Evolutionary conservation across 305 asterid genomes (phyloP).

Genomic region (Euphrasia arctica): DNA sequence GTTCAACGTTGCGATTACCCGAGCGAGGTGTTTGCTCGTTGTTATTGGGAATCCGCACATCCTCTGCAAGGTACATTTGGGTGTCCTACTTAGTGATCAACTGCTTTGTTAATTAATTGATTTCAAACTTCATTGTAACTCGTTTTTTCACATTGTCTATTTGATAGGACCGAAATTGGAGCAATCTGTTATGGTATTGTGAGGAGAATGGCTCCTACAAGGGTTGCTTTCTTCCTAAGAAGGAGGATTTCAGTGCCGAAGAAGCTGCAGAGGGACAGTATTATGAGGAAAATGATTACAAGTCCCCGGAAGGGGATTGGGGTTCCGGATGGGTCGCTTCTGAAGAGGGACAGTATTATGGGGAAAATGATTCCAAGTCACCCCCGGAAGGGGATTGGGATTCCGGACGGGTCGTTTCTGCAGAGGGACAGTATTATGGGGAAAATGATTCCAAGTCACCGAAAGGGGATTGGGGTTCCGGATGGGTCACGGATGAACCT

Average conservation of each 20-base stretch:
- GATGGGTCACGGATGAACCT: not conserved
- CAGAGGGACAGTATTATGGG: no score
- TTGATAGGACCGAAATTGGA: slow-evolving; percentile 77
- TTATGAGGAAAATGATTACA: not conserved
- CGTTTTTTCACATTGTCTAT: no score
- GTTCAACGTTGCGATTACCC: slow-evolving; percentile 86
- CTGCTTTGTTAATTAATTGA: slow-evolving; percentile 8
- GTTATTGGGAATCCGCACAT: slow-evolving; percentile 95
- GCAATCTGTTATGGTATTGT: slow-evolving; percentile 82
- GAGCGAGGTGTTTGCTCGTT: slow-evolving; percentile 80
- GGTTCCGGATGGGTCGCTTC: not conserved
- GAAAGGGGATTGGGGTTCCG: no score
- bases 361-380: no score
- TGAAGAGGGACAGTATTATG: not conserved
- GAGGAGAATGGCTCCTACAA: slow-evolving; percentile 65
- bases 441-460: no score
- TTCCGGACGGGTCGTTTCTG: no score
- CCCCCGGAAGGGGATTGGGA: no score
- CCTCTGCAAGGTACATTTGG: slow-evolving; percentile 68
- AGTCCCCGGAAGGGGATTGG: not conserved
- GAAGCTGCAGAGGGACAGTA: slow-evolving; percentile 18
- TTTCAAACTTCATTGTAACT: not conserved
- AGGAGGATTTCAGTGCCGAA: slow-evolving; percentile 33
- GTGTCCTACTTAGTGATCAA: slow-evolving; percentile 13
- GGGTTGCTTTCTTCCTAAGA: slow-evolving; percentile 85